Conservation (phyloP, 768 basidiomycete species). For the Mycena filopes region DNA sequence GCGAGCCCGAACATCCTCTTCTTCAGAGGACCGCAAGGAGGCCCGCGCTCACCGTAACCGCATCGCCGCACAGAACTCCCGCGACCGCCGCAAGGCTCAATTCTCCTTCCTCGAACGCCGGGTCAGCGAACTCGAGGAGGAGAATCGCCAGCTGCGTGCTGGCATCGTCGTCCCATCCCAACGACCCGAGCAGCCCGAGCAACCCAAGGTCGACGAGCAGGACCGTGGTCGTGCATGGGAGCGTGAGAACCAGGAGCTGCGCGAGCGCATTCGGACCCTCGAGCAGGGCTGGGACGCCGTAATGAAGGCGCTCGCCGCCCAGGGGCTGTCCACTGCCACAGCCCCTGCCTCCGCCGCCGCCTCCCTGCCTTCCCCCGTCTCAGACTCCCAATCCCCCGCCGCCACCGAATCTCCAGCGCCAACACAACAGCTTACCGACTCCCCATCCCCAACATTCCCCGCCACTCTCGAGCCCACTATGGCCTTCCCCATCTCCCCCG, state of each 20-base stretch:
- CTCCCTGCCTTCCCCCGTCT: conserved; percentile 34
- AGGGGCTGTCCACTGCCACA: conserved; percentile 67
- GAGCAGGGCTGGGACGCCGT: conserved; percentile 87
- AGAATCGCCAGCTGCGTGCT: conserved; percentile 80
- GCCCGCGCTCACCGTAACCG: conserved; percentile 92
- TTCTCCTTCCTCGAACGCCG: conserved; percentile 73
- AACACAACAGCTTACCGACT: conserved; percentile 37
- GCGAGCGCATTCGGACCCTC: conserved; percentile 79
- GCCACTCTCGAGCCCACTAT: conserved; percentile 33
- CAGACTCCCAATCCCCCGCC: conserved; percentile 18
- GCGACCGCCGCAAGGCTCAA: conserved; percentile 90
- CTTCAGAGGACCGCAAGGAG: conserved; percentile 85
- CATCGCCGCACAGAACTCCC: conserved; percentile 93
- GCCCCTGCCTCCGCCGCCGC: conserved; percentile 39
- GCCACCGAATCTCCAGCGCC: conserved; percentile 36
- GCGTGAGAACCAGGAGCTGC: conserved; percentile 78
- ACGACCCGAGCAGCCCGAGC: conserved; percentile 39
- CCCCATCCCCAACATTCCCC: conserved; percentile 38
- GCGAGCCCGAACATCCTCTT: conserved; percentile 70
- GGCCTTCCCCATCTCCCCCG: conserved; percentile 51
- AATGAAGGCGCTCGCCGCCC: conserved; percentile 76
- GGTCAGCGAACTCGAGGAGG: conserved; percentile 81
- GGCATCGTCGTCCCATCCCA: conserved; percentile 50
- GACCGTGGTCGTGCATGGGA: conserved; percentile 52
- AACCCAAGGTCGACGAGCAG: conserved; percentile 43